Evolutionary conservation across 768 basidiomycete genomes (phyloP).

Genomic region (Dendrothele bispora): DNA sequence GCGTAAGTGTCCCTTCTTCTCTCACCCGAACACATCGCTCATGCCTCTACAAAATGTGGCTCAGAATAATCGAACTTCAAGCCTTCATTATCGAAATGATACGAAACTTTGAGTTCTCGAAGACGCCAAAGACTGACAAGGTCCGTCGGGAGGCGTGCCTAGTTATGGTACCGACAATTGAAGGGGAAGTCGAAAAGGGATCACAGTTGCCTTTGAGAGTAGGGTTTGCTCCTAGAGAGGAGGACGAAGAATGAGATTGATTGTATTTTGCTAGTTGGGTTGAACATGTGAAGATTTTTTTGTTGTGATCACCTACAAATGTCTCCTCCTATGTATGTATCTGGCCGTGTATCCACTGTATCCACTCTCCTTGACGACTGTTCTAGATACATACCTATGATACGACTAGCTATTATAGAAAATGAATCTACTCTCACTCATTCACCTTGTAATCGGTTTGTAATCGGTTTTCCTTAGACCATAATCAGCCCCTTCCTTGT

Average conservation of each 20-base stretch:
- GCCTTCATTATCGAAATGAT: slow-evolving; percentile 58
- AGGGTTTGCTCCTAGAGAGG: slow-evolving; percentile 29
- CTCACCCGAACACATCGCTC: not conserved
- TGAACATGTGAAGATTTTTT: too few species aligned
- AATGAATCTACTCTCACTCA: too few species aligned
- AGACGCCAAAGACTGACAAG: slow-evolving; percentile 32
- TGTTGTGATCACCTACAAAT: too few species aligned
- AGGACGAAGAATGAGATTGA: not conserved
- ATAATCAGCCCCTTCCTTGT: too few species aligned
- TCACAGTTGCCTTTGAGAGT: slow-evolving; percentile 40
- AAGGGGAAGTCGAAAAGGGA: slow-evolving; percentile 42
- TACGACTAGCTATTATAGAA: too few species aligned
- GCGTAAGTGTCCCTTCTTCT: slow-evolving; percentile 16
- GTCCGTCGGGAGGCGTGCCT: slow-evolving; percentile 39
- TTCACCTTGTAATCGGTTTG: too few species aligned
- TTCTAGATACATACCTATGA: too few species aligned
- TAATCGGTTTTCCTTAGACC: too few species aligned
- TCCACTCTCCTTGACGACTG: too few species aligned
- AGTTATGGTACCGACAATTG: slow-evolving; percentile 42
- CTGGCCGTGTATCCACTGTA: too few species aligned
- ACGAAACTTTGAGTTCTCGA: slow-evolving; percentile 51
- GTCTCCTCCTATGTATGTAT: too few species aligned
- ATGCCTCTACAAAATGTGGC: too few species aligned
- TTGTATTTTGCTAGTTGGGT: not conserved
- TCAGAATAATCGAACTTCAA: slow-evolving; percentile 51